Percentiles rank a stretch among this genome's conserved stretches.
Conservation (phyloP, 2,329 filamentous ascomycete species). For the Fusarium sp. region DNA sequence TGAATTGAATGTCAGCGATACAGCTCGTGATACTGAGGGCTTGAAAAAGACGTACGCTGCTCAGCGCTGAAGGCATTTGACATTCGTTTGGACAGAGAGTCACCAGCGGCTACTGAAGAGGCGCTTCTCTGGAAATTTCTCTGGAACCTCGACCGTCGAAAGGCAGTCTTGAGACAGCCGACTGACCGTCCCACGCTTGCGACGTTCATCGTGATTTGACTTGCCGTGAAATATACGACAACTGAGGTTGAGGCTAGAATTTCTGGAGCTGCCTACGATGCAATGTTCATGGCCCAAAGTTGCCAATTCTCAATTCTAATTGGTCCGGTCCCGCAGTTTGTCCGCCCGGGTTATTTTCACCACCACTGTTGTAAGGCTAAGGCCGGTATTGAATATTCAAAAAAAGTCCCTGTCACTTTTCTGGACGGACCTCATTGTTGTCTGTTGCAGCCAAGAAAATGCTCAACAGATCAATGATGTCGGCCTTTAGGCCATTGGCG, state of each 20-base stretch:
- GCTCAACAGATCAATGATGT: conserved; percentile 42
- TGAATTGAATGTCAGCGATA: conserved; percentile 38
- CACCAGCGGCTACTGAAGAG: conserved; percentile 54
- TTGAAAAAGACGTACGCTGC: conserved; percentile 50
- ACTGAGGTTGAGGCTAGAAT: conserved; percentile 45
- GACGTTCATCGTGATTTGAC: conserved; percentile 66
- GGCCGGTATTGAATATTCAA: neutral
- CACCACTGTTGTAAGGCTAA: neutral
- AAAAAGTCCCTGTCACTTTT: neutral
- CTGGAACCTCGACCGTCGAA: conserved; percentile 69
- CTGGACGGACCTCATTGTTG: conserved; percentile 20
- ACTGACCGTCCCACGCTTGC: conserved; percentile 73
- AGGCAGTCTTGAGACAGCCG: conserved; percentile 74
- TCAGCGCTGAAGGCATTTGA: conserved; percentile 47
- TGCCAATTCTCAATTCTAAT: conserved; percentile 49
- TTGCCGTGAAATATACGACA: conserved; percentile 36
- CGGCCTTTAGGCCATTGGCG: conserved; percentile 45
- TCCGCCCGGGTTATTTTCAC: conserved; percentile 44
- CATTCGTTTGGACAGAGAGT: conserved; percentile 22
- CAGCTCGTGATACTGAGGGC: neutral
- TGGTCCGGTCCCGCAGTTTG: conserved; percentile 52
- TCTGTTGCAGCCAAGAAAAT: conserved; percentile 21
- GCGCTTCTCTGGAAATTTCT: conserved; percentile 60
- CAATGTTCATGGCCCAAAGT: conserved; percentile 20
- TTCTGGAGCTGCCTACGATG: conserved; percentile 42